Evolutionary conservation across 805 yeast genomes (phyloP).

Genomic region (Kluyveromyces aestuarii): DNA sequence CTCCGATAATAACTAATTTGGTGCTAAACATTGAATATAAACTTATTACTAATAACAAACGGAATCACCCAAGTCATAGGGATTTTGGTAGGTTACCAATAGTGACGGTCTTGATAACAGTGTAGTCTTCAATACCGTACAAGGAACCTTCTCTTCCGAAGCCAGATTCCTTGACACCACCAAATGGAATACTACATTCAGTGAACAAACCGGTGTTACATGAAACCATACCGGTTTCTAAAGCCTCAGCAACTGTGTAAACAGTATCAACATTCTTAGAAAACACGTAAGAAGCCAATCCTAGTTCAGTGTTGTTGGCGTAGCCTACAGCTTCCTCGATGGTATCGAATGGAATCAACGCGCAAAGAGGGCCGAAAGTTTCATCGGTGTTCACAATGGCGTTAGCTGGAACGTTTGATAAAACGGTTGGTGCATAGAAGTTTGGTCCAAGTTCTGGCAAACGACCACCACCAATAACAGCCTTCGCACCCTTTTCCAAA

Average conservation of each 20-base stretch:
- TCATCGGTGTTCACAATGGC: constrained; percentile 47
- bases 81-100: constrained; percentile 33
- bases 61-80: constrained; percentile 1
- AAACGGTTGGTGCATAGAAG: constrained; percentile 47
- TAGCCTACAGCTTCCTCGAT: constrained; percentile 42
- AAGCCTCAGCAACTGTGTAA: constrained; percentile 43
- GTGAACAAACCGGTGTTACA: constrained; percentile 52
- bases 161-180: constrained; percentile 60
- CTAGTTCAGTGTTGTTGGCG: constrained; percentile 48
- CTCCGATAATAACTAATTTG: too few species aligned
- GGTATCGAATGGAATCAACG: constrained; percentile 45
- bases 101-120: constrained; percentile 42
- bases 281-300: constrained; percentile 53
- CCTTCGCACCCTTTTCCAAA: constrained; percentile 42
- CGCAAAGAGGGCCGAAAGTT: constrained; percentile 59
- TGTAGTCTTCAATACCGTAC: constrained; percentile 54
- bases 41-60: background rate
- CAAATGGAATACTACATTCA: constrained; percentile 48
- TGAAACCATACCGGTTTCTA: constrained; percentile 60
- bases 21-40: too few species aligned
- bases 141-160: constrained; percentile 64
- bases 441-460: constrained; percentile 40
- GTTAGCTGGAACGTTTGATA: constrained; percentile 41
- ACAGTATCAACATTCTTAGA: constrained; percentile 42
- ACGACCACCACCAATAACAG: constrained; percentile 44